Base-by-base conservation (phyloP, 805 yeast genomes). In the Ogataea siamensis region DNA sequence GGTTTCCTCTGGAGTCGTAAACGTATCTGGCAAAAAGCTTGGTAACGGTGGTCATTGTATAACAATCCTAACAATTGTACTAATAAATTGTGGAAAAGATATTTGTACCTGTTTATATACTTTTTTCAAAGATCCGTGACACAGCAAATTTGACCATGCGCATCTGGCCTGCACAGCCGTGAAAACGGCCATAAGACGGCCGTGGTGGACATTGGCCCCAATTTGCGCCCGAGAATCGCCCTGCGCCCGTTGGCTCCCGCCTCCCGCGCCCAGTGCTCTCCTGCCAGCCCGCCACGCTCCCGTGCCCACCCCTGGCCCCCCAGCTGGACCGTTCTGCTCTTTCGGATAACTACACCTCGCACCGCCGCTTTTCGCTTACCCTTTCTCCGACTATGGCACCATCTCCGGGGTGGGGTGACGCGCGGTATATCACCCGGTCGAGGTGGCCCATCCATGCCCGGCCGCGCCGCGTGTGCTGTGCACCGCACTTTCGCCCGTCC, bases 1-100 rank as follows among this genome's bases (percentile, higher is more conserved):
- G 99, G 83, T 91, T 93, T 74, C 98, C 98, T 76, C 99, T 87
- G 61, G 98, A 91, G 76, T 91, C 99, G 83, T 93, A 91, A 72
- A 91, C 96, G 79, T 80, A 84, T 76, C 99, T 89, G 62, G 98
- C 86, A 71, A 76, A 81, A 59, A 89, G 73, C 73, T 91, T 89
- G 56, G 86, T 68, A 62, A 87, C 78, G 58, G 96, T 83, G 30
- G 63, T 51, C 66, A 62, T 62, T 40, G n/a, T 49, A 21, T 27
- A 28, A 21, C 15, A 35, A 27, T 24, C 27, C 20, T 23, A 21
- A 15, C 20, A 32, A 18, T 26, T 27, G n/a, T 18, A 13, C 29
- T 16, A 23, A 20, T 34, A 23, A 24, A 14, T n/a, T 15, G 15
- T 12, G 29, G 36, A 30, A 30, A 28, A 26, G 32, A 15, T 32